Evolutionary conservation across 2,329 filamentous ascomycete species (phyloP).

Genomic region (Colletotrichum higginsianum): DNA sequence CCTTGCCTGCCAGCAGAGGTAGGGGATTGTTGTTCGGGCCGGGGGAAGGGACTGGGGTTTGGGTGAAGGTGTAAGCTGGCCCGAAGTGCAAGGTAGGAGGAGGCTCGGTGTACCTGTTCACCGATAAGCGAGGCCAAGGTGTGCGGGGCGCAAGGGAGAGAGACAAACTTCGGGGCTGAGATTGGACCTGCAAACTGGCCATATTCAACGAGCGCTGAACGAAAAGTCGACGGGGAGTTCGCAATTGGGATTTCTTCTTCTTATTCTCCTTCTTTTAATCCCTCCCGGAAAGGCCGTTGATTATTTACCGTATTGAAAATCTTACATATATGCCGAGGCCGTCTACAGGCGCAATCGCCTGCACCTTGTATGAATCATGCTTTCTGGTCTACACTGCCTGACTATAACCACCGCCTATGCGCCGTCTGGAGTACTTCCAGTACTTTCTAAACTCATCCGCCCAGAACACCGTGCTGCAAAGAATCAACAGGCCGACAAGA

Average conservation of each 20-base stretch:
- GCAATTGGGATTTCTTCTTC: neutral
- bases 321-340: conserved; percentile 33
- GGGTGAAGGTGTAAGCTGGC: conserved; percentile 43
- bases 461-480: conserved; percentile 96
- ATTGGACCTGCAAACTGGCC: conserved; percentile 21
- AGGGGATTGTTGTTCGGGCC: conserved; percentile 38
- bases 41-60: conserved; percentile 18
- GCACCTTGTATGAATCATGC: conserved; percentile 23
- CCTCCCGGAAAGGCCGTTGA: conserved; percentile 24
- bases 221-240: neutral
- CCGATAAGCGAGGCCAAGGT: conserved; percentile 41
- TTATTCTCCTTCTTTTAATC: too few relatives aligned
- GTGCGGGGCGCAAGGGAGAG: conserved; percentile 33
- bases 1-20: conserved; percentile 46
- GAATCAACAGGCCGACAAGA: conserved; percentile 77
- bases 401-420: conserved; percentile 74
- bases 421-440: conserved; percentile 72
- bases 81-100: conserved; percentile 35
- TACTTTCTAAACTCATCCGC: conserved; percentile 93
- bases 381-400: conserved; percentile 68
- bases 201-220: conserved; percentile 11
- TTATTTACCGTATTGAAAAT: conserved; percentile 37
- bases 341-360: conserved; percentile 28
- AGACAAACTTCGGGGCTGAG: conserved; percentile 23
- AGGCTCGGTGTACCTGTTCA: conserved; percentile 39